Evolutionary conservation across 768 basidiomycete genomes (phyloP), one percentile per base, ranked within the genome.

Genomic region (Rhizopogon vesiculosus): DNA sequence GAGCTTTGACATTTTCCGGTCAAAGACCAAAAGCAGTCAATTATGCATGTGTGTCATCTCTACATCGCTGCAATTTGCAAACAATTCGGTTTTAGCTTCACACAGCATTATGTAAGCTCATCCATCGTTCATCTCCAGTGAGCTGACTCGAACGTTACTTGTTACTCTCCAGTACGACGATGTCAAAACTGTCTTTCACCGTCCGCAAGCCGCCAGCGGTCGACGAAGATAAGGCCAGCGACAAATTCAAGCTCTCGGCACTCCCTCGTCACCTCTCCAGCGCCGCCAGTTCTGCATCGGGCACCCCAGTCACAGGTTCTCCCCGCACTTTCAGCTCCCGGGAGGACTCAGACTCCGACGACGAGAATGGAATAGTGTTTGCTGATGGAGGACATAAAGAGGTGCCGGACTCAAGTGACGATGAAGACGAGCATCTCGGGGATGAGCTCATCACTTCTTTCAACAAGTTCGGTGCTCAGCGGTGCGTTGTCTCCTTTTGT

Each of bases 391-490:
- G 62, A 9, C 61, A 64, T 12, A 70, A 69, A 58, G 64, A 65
- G 10, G 64, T 71, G 46, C 60, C 70, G 6, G 78, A 80, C 53
- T 85, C 84, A 9, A 85, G 85, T 61, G 84, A 85, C 46, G 66
- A 65, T 7, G 85, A 84, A 15, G 80, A 80, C 7, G 76, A 81
- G 6, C 70, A 69, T 25, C 59, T 68, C 1, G 78, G 82, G 56
- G 89, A 91, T 33, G 83, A 89, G 67, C 77, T 90, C 8, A 83
- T 90, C 52, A 81, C 84, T 3, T 83, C 81, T 5, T 89, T 91
- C 62, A 85, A 87, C 66, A 77, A 78, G 55, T 84, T 87, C 57
- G 84, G 87, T 39, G 83, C 83, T 59, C 83, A 90, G 85, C 90
- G 92, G 92, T 94, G 87, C 79, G 92, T 91, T 66, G n/a, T 31